phyloP scores from a whole-genome alignment of 768 basidiomycete species.

The Cubamyces lactineus region DNA sequence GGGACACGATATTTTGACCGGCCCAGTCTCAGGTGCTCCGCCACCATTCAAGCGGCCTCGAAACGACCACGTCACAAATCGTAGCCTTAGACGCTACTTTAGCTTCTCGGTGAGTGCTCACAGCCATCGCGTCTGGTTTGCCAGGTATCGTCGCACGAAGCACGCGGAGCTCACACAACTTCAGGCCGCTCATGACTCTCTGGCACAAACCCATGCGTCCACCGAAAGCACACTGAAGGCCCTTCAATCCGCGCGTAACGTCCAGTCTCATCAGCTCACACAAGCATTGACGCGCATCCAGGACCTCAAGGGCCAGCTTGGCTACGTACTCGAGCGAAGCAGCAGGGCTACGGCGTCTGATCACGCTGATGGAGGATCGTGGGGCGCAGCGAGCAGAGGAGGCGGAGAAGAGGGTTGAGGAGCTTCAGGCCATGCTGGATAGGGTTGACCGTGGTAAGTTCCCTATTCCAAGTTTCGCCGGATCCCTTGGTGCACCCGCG shows the following conservation, averaged over 20 bases:
- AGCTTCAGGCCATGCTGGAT: slow-evolving; percentile 73
- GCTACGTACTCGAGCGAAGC: slow-evolving; percentile 80
- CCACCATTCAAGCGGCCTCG: no score
- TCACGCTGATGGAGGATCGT: slow-evolving; percentile 84
- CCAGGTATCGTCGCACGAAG: slow-evolving; percentile 80
- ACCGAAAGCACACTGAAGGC: slow-evolving; percentile 71
- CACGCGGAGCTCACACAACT: slow-evolving; percentile 76
- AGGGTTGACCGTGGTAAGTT: slow-evolving; percentile 75
- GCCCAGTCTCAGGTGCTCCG: no score
- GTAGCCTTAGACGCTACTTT: no score
- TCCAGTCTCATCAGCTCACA: slow-evolving; percentile 75
- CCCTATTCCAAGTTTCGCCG: slow-evolving; percentile 50
- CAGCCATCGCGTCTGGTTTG: no score
- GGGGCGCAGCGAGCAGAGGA: slow-evolving; percentile 75
- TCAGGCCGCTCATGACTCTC: slow-evolving; percentile 75
- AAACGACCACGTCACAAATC: no score
- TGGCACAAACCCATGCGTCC: slow-evolving; percentile 67
- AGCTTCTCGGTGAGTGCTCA: no score
- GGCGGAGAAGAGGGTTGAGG: slow-evolving; percentile 70
- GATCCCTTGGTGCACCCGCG: slow-evolving; percentile 22
- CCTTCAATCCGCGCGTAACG: slow-evolving; percentile 69
- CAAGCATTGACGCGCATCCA: slow-evolving; percentile 77
- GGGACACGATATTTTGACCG: no score
- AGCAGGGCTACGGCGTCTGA: slow-evolving; percentile 70
- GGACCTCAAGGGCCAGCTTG: slow-evolving; percentile 74